A percentile compares a stretch with the other conserved stretches of the same genome.
phyloP scores from a whole-genome alignment of 345 rosid genomes.

The Psidium guajava region DNA sequence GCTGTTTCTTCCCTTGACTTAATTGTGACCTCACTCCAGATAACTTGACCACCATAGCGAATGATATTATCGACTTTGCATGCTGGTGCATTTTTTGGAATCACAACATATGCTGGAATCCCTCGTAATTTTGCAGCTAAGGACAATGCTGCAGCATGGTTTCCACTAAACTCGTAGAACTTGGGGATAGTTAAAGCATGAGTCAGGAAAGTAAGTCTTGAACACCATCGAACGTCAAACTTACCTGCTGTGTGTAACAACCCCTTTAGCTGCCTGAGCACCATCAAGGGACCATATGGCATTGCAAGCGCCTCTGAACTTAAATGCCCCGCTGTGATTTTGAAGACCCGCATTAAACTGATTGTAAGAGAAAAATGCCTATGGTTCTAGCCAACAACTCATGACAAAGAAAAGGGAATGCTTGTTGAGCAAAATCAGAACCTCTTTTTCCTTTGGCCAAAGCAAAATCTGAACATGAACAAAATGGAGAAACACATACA shows the following conservation, averaged over 20 bases:
- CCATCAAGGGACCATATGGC: constrained; percentile 58
- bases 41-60: constrained; percentile 72
- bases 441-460: not conserved
- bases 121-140: constrained; percentile 78
- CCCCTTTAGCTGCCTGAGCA: constrained; percentile 68
- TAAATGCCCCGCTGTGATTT: constrained; percentile 68
- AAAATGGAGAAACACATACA: not conserved
- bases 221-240: not conserved
- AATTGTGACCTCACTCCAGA: constrained; percentile 59
- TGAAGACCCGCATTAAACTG: not conserved
- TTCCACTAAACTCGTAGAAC: constrained; percentile 41
- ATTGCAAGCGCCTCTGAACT: constrained; percentile 92
- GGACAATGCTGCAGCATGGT: constrained; percentile 94
- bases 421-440: not conserved
- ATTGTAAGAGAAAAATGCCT: not conserved
- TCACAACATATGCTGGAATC: constrained; percentile 60
- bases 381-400: not conserved
- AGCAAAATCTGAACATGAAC: not conserved
- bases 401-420: not conserved
- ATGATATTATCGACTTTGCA: constrained; percentile 83
- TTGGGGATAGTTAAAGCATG: not conserved
- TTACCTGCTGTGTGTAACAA: constrained; percentile 93
- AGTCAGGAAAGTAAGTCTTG: not conserved
- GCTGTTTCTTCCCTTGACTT: constrained; percentile 66
- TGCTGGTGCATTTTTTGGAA: constrained; percentile 80